Base-by-base conservation (phyloP, 192 early-diverging fungal genomes). In the Coemansia sp. region DNA sequence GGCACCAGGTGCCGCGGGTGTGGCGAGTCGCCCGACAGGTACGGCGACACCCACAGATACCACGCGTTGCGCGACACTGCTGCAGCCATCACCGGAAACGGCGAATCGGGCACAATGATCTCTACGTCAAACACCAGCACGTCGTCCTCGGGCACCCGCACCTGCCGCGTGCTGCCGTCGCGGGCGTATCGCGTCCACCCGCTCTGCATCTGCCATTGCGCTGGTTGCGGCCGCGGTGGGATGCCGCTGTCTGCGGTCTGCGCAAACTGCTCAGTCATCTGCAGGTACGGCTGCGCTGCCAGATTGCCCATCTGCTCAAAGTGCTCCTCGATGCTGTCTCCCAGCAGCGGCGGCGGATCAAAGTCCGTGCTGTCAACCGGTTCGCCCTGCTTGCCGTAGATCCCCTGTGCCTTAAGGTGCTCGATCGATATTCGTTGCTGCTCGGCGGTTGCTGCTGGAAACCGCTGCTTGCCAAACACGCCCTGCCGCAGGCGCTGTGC, bases 11-110 rank as follows among this genome's bases (percentile, higher is more conserved):
- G 61, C 23, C 79, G 66, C 13, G 77, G 61, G 21, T 74, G 58
- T 11, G 70, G 37, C 20, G 71, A 68, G 13, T 82, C 64, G 9
- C 63, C 82, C 9, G 67, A 37, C 33, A 94, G 59, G 59, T 84
- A 85, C n/a, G 96, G 93, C 15, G 94, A 90, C 14, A 87, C 80
- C 96, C 96, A 98, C 18, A 83, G 72, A 65, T 97, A 98, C 96
- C 96, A 98, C 5, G 83, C 82, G 15, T 77, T 65, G 8, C 57
- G 50, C 0, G 91, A 90, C 14, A 79, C 80, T 0, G 93, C 96
- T 3, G 81, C 80, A 0, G 96, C 96, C 55, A 98, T 77, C 4
- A 90, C 77, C 13, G 96, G 88, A 37, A 81, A 91, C 23, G 82
- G 86, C 20, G 87, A 83, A 21, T 88, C 68, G 9, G 65, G 70